These are phyloP conservation scores for Carex kokanica DNA, from an alignment of 176 grass and related monocot genomes.

Conservation along the genomic window DNA sequence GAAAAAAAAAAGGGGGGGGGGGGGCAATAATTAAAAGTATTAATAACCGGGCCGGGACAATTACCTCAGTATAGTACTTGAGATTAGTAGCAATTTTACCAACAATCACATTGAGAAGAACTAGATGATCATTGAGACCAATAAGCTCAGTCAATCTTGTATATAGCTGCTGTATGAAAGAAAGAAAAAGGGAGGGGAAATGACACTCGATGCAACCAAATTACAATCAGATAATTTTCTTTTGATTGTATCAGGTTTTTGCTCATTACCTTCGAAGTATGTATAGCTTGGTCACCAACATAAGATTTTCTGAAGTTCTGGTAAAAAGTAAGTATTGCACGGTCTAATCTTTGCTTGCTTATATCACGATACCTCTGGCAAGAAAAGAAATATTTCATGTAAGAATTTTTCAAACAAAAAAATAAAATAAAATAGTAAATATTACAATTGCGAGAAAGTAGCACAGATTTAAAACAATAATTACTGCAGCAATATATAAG, in stretches of 20 bases:
- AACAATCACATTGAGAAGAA: slow-evolving; percentile 97
- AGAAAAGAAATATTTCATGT: slow-evolving; percentile 20
- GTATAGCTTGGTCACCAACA: slow-evolving; percentile 92
- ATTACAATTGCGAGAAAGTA: not conserved
- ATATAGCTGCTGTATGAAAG: slow-evolving; percentile 86
- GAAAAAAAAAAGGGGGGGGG: not conserved
- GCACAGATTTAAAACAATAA: not conserved
- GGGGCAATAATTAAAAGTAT: not conserved
- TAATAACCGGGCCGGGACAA: not conserved
- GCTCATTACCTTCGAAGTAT: slow-evolving; percentile 73
- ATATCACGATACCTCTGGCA: slow-evolving; percentile 85
- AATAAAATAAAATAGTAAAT: not conserved
- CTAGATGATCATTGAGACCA: slow-evolving; percentile 93
- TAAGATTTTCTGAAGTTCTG: slow-evolving; percentile 97
- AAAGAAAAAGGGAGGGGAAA: slow-evolving; percentile 19
- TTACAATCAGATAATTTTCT: slow-evolving; percentile 6
- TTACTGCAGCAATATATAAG: not conserved
- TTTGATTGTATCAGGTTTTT: slow-evolving; percentile 13
- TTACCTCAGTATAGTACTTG: slow-evolving; percentile 90
- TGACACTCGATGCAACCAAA: slow-evolving; percentile 25
- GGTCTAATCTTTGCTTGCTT: slow-evolving; percentile 96
- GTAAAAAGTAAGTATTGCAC: slow-evolving; percentile 87
- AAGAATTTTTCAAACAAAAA: not conserved
- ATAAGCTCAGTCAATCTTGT: slow-evolving; percentile 94
- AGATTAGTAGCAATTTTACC: slow-evolving; percentile 97